These are phyloP conservation scores for Catunica adiposa DNA, from an alignment of 2,329 filamentous ascomycete genomes.

Conservation along the genomic window DNA sequence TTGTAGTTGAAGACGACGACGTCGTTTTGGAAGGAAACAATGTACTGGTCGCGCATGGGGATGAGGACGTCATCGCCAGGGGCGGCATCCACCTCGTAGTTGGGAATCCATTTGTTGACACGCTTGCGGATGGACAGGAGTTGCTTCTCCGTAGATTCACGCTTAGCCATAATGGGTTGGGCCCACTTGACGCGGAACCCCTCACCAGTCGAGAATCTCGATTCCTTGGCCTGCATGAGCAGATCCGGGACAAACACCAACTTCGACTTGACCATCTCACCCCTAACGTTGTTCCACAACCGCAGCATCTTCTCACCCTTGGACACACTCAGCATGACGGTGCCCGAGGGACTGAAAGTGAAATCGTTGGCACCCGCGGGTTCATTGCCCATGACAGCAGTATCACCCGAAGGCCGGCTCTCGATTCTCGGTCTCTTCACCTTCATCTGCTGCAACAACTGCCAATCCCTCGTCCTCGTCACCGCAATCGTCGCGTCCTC, in stretches of 20 bases:
- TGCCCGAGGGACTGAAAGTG: constrained; percentile 88
- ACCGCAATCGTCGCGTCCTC: constrained; percentile 89
- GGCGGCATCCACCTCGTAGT: constrained; percentile 22
- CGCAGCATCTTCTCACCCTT: constrained; percentile 83
- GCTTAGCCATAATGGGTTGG: constrained; percentile 27
- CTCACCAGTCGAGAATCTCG: constrained; percentile 62
- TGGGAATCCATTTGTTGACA: not conserved
- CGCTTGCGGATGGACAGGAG: not conserved
- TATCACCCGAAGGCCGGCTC: constrained; percentile 77
- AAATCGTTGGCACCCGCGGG: constrained; percentile 90
- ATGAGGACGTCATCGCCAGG: constrained; percentile 43
- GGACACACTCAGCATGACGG: constrained; percentile 85
- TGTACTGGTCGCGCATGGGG: constrained; percentile 33
- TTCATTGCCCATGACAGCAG: constrained; percentile 61
- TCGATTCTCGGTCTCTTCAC: constrained; percentile 66
- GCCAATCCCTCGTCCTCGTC: constrained; percentile 77
- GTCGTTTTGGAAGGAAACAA: constrained; percentile 76
- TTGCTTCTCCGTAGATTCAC: not conserved
- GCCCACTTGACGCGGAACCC: constrained; percentile 73
- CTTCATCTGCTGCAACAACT: constrained; percentile 72
- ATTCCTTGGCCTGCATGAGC: constrained; percentile 59
- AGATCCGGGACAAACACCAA: constrained; percentile 66
- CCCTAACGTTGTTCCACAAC: constrained; percentile 53
- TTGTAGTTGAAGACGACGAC: constrained; percentile 77
- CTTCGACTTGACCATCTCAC: constrained; percentile 66